phyloP scores from a whole-genome alignment of 306 rosid genomes.

The Prunus salicina region DNA sequence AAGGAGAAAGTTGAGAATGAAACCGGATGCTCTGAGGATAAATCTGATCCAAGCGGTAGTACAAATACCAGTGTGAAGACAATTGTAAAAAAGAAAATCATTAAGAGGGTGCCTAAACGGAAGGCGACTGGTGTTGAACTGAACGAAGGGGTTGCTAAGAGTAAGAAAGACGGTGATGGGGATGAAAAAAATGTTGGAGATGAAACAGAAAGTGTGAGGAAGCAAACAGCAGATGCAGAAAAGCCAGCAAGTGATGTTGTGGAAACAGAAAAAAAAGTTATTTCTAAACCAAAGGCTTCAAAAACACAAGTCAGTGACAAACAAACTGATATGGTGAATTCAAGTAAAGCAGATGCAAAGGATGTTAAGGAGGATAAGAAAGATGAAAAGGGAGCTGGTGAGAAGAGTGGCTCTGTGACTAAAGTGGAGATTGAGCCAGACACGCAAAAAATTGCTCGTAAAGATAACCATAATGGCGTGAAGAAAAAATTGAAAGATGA shows the following conservation, averaged over 20 bases:
- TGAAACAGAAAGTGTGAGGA: slow-evolving; percentile 30
- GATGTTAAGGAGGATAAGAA: slow-evolving; percentile 51
- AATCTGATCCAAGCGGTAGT: slow-evolving; percentile 43
- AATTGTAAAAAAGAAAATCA: slow-evolving; percentile 71
- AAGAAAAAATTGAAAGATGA: slow-evolving; percentile 54
- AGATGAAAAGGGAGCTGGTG: slow-evolving; percentile 47
- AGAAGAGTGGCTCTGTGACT: slow-evolving; percentile 35
- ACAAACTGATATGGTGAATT: slow-evolving; percentile 30
- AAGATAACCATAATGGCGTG: slow-evolving; percentile 36
- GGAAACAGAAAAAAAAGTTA: slow-evolving; percentile 34
- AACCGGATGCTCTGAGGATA: slow-evolving; percentile 40
- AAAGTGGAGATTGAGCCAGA: slow-evolving; percentile 35
- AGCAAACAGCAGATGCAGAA: slow-evolving; percentile 45
- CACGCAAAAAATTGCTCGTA: slow-evolving; percentile 46
- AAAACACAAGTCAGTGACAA: slow-evolving; percentile 38
- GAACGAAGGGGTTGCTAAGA: slow-evolving; percentile 35
- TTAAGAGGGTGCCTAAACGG: slow-evolving; percentile 77
- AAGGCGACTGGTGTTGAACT: slow-evolving; percentile 53
- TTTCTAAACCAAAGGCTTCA: slow-evolving; percentile 40
- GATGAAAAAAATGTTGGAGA: slow-evolving; percentile 37
- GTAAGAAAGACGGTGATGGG: slow-evolving; percentile 34
- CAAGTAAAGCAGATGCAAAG: slow-evolving; percentile 36
- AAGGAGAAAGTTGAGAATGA: slow-evolving; percentile 41
- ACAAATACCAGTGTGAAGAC: slow-evolving; percentile 48
- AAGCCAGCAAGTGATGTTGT: slow-evolving; percentile 25